Evolutionary conservation across 2,329 filamentous ascomycete genomes (phyloP).

Genomic region (Torrubiella hemipterigena): DNA sequence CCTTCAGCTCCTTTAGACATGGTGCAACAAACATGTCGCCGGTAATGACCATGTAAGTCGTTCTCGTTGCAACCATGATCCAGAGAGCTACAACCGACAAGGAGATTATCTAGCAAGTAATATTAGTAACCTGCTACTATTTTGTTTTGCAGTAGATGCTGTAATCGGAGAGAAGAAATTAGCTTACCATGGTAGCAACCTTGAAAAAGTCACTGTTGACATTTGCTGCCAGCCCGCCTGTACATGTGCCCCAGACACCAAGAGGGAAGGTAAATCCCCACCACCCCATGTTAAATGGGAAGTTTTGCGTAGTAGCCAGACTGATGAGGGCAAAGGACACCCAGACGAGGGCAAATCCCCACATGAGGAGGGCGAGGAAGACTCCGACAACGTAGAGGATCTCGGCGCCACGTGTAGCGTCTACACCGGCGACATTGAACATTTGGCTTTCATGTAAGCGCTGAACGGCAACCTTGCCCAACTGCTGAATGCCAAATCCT

Average conservation of each 20-base stretch:
- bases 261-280: constrained; percentile 36
- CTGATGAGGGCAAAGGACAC: constrained; percentile 29
- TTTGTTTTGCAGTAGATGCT: constrained; percentile 5
- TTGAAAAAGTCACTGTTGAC: constrained; percentile 31
- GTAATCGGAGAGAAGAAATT: neutral
- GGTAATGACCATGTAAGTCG: constrained; percentile 21
- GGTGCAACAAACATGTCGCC: constrained; percentile 33
- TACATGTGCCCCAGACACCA: constrained; percentile 30
- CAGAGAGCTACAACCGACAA: constrained; percentile 28
- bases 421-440: constrained; percentile 29
- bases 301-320: constrained; percentile 23
- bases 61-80: constrained; percentile 26
- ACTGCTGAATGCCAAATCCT: constrained; percentile 43
- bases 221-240: constrained; percentile 24
- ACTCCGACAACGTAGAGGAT: constrained; percentile 48
- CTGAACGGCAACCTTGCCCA: constrained; percentile 33
- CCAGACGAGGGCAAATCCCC: constrained; percentile 32
- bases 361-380: constrained; percentile 28
- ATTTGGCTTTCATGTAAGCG: constrained; percentile 25
- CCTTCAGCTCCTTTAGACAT: constrained; percentile 24
- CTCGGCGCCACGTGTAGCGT: constrained; percentile 18
- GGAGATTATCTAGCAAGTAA: constrained; percentile 22
- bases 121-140: neutral
- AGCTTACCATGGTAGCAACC: constrained; percentile 22
- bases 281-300: constrained; percentile 35